Conservation (phyloP, 2,329 filamentous ascomycete species). For the Ascochyta rabiei region DNA sequence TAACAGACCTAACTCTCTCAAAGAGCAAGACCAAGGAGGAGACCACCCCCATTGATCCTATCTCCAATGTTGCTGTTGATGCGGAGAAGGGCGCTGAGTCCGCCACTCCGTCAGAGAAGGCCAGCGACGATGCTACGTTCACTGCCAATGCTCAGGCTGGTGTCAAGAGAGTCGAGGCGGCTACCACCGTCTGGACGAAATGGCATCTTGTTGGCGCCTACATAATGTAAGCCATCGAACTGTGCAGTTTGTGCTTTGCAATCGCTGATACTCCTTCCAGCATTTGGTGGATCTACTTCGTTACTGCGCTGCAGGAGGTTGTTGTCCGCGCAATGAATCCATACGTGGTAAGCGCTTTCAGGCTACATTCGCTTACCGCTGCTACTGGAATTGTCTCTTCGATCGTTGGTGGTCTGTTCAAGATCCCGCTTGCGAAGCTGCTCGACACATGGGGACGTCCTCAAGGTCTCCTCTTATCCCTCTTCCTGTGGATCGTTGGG, state of each 20-base stretch:
- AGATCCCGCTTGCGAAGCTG: slow-evolving; percentile 47
- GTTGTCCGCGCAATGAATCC: slow-evolving; percentile 48
- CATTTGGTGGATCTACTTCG: slow-evolving; percentile 55
- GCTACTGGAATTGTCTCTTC: slow-evolving; percentile 42
- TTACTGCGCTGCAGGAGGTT: slow-evolving; percentile 54
- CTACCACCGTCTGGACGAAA: slow-evolving; percentile 47
- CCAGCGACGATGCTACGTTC: slow-evolving; percentile 16
- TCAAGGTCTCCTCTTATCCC: slow-evolving; percentile 39
- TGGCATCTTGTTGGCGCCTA: slow-evolving; percentile 43
- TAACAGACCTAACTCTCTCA: slow-evolving; percentile 10
- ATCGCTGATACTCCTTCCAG: slow-evolving; percentile 28
- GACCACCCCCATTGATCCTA: slow-evolving; percentile 5
- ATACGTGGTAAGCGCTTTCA: slow-evolving; percentile 46
- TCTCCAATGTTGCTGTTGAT: background rate
- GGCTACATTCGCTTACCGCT: slow-evolving; percentile 39
- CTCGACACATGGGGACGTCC: slow-evolving; percentile 48
- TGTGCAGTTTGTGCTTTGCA: background rate
- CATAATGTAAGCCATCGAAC: slow-evolving; percentile 34
- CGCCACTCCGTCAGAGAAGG: slow-evolving; percentile 9
- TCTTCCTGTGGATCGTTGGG: slow-evolving; percentile 28
- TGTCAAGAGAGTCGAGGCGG: slow-evolving; percentile 46
- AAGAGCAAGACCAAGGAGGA: slow-evolving; percentile 18
- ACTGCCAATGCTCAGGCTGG: slow-evolving; percentile 40
- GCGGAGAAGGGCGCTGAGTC: slow-evolving; percentile 4
- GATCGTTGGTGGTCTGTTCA: slow-evolving; percentile 42